A percentile compares a stretch with the other conserved stretches of the same genome.
These are phyloP conservation scores for Aspergillus floridensis DNA, from an alignment of 2,329 filamentous ascomycete genomes.

Conservation along the genomic window DNA sequence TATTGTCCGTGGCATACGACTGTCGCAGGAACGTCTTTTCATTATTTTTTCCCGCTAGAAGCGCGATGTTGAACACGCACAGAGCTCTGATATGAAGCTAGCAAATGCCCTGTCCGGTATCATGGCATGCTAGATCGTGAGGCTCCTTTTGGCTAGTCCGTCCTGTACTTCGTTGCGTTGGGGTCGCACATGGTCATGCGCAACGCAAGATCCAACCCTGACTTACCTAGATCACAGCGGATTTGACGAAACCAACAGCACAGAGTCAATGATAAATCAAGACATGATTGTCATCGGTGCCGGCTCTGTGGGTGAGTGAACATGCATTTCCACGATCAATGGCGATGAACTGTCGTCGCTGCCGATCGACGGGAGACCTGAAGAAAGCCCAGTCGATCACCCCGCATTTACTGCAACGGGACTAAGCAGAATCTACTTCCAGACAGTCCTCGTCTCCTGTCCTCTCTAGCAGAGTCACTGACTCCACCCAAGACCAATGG, in stretches of 20 bases:
- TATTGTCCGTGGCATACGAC: background rate
- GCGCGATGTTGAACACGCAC: background rate
- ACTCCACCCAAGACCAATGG: too few species aligned
- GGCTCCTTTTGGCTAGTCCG: background rate
- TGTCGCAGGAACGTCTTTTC: background rate
- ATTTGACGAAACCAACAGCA: background rate
- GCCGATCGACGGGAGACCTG: background rate
- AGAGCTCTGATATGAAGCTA: background rate
- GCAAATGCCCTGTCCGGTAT: background rate
- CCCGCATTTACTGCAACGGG: background rate
- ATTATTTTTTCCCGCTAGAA: background rate
- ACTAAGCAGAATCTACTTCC: background rate
- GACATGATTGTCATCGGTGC: background rate
- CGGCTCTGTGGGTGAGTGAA: background rate
- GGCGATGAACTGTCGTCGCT: background rate
- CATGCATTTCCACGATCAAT: background rate
- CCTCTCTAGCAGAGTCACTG: too few species aligned
- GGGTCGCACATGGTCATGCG: background rate
- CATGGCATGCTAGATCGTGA: background rate
- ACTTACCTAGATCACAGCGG: too few species aligned
- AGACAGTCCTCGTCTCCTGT: too few species aligned
- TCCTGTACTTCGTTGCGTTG: background rate
- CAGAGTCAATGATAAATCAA: background rate
- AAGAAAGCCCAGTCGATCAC: background rate
- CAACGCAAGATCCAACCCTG: too few species aligned